phyloP scores from a whole-genome alignment of 2,329 filamentous ascomycete genomes.

The Trichoderma atrobrunneum region DNA sequence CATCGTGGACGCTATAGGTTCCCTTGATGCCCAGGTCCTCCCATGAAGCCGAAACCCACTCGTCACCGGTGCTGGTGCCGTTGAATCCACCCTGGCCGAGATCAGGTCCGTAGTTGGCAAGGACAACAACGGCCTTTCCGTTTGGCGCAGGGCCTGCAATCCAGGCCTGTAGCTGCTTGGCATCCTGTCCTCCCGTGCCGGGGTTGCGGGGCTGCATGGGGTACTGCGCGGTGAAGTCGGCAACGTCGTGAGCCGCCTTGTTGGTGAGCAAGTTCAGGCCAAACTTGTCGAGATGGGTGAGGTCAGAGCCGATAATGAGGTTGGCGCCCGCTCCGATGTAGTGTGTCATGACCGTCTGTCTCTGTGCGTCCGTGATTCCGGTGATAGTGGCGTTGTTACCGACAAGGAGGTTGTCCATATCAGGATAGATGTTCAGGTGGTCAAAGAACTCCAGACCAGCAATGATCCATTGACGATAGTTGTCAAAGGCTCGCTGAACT shows the following conservation, averaged over 20 bases:
- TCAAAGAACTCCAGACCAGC: constrained; percentile 21
- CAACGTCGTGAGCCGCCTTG: constrained; percentile 19
- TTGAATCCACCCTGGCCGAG: constrained; percentile 23
- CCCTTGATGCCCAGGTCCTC: constrained; percentile 20
- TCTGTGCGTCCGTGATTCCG: constrained; percentile 22
- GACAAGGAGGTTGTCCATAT: constrained; percentile 23
- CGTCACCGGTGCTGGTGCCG: not conserved
- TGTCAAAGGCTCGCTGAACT: constrained; percentile 24
- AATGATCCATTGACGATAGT: constrained; percentile 25
- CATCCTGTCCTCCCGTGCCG: constrained; percentile 21
- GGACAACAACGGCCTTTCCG: constrained; percentile 21
- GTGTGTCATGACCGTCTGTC: constrained; percentile 24
- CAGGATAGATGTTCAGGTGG: constrained; percentile 21
- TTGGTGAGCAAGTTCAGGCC: constrained; percentile 22
- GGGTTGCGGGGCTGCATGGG: constrained; percentile 24
- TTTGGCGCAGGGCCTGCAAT: constrained; percentile 21
- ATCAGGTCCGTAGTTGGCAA: constrained; percentile 25
- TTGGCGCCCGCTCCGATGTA: constrained; percentile 24
- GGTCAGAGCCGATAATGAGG: constrained; percentile 23
- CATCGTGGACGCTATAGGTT: constrained; percentile 17
- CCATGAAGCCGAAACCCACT: constrained; percentile 22
- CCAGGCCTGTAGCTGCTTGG: constrained; percentile 25
- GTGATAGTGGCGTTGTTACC: constrained; percentile 20
- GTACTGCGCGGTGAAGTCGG: constrained; percentile 23
- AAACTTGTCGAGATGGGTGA: constrained; percentile 20